Evolutionary conservation across 805 yeast genomes (phyloP), one percentile per base, ranked within the genome.

Genomic region (Lipomyces anomalus): DNA sequence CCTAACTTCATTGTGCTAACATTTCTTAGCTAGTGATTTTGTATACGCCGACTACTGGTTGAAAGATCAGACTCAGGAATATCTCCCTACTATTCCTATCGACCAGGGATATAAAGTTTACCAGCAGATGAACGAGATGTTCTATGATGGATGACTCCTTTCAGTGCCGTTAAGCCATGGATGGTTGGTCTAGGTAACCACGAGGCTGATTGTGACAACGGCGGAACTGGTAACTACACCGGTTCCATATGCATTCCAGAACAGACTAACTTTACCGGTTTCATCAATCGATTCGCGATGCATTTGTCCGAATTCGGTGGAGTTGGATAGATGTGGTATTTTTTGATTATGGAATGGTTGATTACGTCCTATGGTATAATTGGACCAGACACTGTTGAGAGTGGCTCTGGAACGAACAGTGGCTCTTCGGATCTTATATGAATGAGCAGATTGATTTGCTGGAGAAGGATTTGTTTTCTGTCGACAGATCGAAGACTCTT

Each of bases 21-120:
- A n/a, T n/a, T 33, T 16, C 40, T 38, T 54, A 40, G 55, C 57
- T 6, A 66, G 66, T 32, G 66, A 62, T 43, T 42, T 62, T 39
- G 62, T 61, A 20, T 62, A 62, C 38, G 62, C 66, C 9, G 66
- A 62, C 47, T 42, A 57, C 24, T 61, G 63, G 62, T 57, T 61
- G 34, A 38, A 51, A 34, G 60, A 57, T 44, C 40, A 38, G 35
- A 32, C 45, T 36, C 39, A 36, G 24, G 48, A 44, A 2, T 28
- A 24, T 16, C 39, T 43, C 23, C 44, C 42, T 23, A 4, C 11
- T 13, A 28, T 42, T 17, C 38, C 41, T 40, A 48, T 42, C 38
- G 55, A 38, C 21, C 48, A 34, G 22, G 44, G 46, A 16, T 35
- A 20, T 28, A 41, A 38, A n/a, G 32, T 32, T 22, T 52, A 53